Conservation (phyloP, 805 yeast species). For the Schwanniomyces polymorphus region DNA sequence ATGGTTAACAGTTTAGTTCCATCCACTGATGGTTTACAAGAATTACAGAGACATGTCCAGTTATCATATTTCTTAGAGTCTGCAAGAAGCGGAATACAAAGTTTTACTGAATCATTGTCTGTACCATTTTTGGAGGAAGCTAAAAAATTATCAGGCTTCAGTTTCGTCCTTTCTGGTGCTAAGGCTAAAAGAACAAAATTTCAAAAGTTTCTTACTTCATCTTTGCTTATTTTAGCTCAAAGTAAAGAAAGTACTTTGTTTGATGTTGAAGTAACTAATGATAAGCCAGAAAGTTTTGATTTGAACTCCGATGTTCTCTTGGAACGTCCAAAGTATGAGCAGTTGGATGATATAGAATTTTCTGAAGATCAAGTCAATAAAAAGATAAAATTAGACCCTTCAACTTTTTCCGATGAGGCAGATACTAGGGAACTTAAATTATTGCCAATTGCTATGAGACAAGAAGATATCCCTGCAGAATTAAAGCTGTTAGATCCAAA, state of each 20-base stretch:
- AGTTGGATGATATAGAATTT: slow-evolving; percentile 48
- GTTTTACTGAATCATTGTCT: slow-evolving; percentile 63
- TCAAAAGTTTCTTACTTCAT: slow-evolving; percentile 70
- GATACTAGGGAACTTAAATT: slow-evolving; percentile 34
- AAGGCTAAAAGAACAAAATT: slow-evolving; percentile 84
- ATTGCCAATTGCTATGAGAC: slow-evolving; percentile 62
- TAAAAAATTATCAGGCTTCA: slow-evolving; percentile 56
- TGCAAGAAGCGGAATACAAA: slow-evolving; percentile 62
- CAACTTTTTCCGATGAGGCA: slow-evolving; percentile 17
- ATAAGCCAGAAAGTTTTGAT: slow-evolving; percentile 55
- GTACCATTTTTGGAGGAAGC: slow-evolving; percentile 56
- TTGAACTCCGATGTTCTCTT: slow-evolving; percentile 76
- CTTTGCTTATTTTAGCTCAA: slow-evolving; percentile 75
- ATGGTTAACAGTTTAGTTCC: slow-evolving; percentile 30
- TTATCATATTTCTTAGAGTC: slow-evolving; percentile 61
- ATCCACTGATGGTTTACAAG: slow-evolving; percentile 26
- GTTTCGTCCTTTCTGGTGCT: slow-evolving; percentile 78
- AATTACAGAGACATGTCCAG: slow-evolving; percentile 36
- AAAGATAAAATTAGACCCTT: slow-evolving; percentile 41
- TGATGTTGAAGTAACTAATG: slow-evolving; percentile 14
- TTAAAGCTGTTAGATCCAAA: slow-evolving; percentile 71
- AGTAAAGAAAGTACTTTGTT: slow-evolving; percentile 31
- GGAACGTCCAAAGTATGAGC: slow-evolving; percentile 72
- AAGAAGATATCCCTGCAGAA: slow-evolving; percentile 59
- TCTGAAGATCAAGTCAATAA: slow-evolving; percentile 33